Percentiles rank a stretch among this genome's conserved stretches.
phyloP scores from a whole-genome alignment of 2,329 filamentous ascomycete species.

The Ilyonectria mors-panacis region DNA sequence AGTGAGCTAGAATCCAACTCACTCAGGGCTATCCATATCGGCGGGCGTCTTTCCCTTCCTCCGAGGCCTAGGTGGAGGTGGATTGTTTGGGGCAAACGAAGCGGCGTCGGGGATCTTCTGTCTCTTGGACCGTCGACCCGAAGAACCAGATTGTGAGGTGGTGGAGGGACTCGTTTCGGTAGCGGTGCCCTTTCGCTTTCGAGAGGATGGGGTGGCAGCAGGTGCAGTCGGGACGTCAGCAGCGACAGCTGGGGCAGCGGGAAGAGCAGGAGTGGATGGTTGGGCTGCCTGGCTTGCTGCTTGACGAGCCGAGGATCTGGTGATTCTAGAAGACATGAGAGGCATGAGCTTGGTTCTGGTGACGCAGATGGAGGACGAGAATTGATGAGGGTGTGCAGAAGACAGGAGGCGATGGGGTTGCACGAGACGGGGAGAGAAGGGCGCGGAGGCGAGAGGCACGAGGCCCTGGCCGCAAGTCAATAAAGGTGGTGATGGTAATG shows the following conservation, averaged over 20 bases:
- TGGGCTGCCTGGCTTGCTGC: constrained; percentile 76
- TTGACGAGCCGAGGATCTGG: constrained; percentile 94
- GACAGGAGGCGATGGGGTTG: constrained; percentile 32
- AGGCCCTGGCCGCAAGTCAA: constrained; percentile 36
- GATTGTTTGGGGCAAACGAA: constrained; percentile 51
- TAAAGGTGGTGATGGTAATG: constrained; percentile 34
- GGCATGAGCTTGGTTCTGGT: constrained; percentile 52
- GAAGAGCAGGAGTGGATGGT: constrained; percentile 59
- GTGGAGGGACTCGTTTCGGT: constrained; percentile 64
- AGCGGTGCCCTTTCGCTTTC: constrained; percentile 83
- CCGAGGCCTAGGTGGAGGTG: constrained; percentile 62
- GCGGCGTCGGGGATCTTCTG: constrained; percentile 73
- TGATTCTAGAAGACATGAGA: constrained; percentile 98
- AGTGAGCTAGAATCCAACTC: constrained; percentile 46
- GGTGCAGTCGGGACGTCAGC: constrained; percentile 58
- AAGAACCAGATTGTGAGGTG: constrained; percentile 48
- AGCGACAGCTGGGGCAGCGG: constrained; percentile 56
- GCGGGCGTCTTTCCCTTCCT: constrained; percentile 73
- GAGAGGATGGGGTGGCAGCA: constrained; percentile 63
- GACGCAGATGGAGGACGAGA: constrained; percentile 39
- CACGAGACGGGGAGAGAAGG: constrained; percentile 36
- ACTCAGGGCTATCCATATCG: constrained; percentile 84
- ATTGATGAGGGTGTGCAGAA: constrained; percentile 36
- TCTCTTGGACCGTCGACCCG: constrained; percentile 78
- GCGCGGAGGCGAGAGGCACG: constrained; percentile 34